Conservation (phyloP, 2,329 filamentous ascomycete genomes). For the Juglanconis sp. region DNA sequence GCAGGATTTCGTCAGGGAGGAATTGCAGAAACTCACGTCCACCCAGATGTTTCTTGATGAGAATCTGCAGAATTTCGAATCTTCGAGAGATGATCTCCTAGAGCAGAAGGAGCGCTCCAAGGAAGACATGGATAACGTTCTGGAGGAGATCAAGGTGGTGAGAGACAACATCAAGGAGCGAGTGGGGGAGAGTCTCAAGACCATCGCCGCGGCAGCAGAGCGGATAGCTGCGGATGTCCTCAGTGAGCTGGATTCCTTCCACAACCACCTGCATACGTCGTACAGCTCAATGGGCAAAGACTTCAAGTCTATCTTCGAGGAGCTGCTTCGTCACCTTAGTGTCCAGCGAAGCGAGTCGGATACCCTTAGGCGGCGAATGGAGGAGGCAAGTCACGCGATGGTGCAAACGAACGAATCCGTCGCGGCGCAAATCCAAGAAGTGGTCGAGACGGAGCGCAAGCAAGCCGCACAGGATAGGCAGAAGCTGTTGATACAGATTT, state of each 20-base stretch:
- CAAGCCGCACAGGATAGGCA: conserved; percentile 72
- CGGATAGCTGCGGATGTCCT: conserved; percentile 87
- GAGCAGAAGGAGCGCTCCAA: conserved; percentile 67
- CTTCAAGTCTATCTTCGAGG: conserved; percentile 82
- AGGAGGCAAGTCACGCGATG: conserved; percentile 65
- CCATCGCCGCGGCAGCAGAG: conserved; percentile 79
- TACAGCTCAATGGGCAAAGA: conserved; percentile 82
- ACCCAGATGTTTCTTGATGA: conserved; percentile 70
- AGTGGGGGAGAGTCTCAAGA: conserved; percentile 79
- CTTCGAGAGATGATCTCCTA: conserved; percentile 66
- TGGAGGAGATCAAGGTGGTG: conserved; percentile 89
- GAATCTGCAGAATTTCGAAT: conserved; percentile 65
- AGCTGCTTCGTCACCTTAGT: conserved; percentile 69
- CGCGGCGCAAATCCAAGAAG: conserved; percentile 63
- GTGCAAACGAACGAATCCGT: conserved; percentile 66
- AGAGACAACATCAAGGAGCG: conserved; percentile 83
- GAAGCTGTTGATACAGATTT: conserved; percentile 72
- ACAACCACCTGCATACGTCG: conserved; percentile 75
- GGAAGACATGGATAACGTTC: conserved; percentile 83
- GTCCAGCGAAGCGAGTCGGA: conserved; percentile 76
- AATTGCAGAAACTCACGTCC: conserved; percentile 66
- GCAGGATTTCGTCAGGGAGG: conserved; percentile 70
- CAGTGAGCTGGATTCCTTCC: conserved; percentile 79
- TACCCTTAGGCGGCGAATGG: conserved; percentile 67
- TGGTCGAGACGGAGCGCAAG: conserved; percentile 72